Evolutionary conservation across 116 monocot genomes (phyloP), one percentile per base, ranked within the genome.

Genomic region (Trichopus zeylanicus): DNA sequence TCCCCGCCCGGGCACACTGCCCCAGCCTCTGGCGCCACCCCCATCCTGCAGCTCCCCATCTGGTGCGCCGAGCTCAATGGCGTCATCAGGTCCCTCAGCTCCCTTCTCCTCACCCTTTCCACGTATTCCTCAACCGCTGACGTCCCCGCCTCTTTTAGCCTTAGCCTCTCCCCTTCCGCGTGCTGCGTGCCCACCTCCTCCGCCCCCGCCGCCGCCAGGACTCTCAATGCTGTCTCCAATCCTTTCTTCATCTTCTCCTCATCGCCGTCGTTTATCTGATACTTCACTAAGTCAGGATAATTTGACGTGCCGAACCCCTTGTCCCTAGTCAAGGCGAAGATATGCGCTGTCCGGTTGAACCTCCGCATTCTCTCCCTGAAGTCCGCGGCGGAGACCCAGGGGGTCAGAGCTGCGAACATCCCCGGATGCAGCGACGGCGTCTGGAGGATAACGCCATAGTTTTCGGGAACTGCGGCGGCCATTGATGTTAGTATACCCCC

Each of bases 1-100:
- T 83, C 87, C 38, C 83, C 86, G 0, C 51, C 29, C 29, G 16
- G 42, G 30, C 67, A 57, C 64, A 86, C 86, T 4, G 55, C 82
- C 7, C 73, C 69, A 24, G 19, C 27, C 63, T 13, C 29, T 18
- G 49, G 42, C 20, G 56, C 28, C 51, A 29, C 26, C 8, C 82
- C 91, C 91, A 91, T 91, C 60, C 83, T 30, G 67, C 91, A 91
- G 60, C 83, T 91, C 23, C 91, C 87, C 91, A 91, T 91, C 75
- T 91, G 91, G 55, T 91, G 91, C n/a, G 91, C 91, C 19, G 86
- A 80, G 58, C 75, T 70, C 25, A 86, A 29, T 32, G 83, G 82
- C 11, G 60, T 72, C 57, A 56, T 53, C 13, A 56, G 25, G 26
- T 59, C 69, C 53, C 72, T 47, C 66, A 73, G 9, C 37, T 42